A percentile compares a stretch with the other conserved stretches of the same genome.
phyloP scores from a whole-genome alignment of 345 rosid genomes.

The Populus nigra region DNA sequence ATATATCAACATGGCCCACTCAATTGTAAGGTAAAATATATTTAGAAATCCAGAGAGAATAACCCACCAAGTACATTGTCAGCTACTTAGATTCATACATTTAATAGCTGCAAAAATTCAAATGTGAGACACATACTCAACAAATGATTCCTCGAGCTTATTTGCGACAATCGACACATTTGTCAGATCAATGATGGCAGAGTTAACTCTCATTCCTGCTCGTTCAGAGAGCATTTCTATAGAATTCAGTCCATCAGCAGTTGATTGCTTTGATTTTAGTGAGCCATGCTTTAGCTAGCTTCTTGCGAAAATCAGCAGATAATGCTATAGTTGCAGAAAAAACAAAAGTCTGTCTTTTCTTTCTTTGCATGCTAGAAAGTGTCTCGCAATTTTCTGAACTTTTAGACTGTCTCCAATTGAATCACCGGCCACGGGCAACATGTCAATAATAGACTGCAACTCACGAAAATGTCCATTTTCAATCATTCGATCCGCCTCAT shows the following conservation, averaged over 20 bases:
- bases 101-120: conserved; percentile 2
- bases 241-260: conserved; percentile 58
- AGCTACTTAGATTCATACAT: background rate
- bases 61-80: background rate
- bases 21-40: background rate
- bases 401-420: conserved; percentile 45
- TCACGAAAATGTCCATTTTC: conserved; percentile 93
- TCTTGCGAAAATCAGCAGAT: conserved; percentile 88
- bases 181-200: conserved; percentile 87
- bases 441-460: conserved; percentile 90
- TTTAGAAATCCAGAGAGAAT: background rate
- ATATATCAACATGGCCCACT: background rate
- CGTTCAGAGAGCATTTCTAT: conserved; percentile 81
- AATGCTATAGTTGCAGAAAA: conserved; percentile 96
- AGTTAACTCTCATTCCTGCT: conserved; percentile 85
- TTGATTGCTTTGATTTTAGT: conserved; percentile 58
- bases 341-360: conserved; percentile 91
- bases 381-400: conserved; percentile 52
- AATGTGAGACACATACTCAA: conserved; percentile 46
- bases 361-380: conserved; percentile 56
- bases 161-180: conserved; percentile 65
- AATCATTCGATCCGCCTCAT: conserved; percentile 97
- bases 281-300: conserved; percentile 77
- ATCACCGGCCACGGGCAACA: conserved; percentile 60
- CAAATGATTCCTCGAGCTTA: conserved; percentile 84